Percentiles rank a stretch among this genome's conserved stretches.
These are phyloP conservation scores for Somion occarium DNA, from an alignment of 1,284 basidiomycete species.

Conservation along the genomic window DNA sequence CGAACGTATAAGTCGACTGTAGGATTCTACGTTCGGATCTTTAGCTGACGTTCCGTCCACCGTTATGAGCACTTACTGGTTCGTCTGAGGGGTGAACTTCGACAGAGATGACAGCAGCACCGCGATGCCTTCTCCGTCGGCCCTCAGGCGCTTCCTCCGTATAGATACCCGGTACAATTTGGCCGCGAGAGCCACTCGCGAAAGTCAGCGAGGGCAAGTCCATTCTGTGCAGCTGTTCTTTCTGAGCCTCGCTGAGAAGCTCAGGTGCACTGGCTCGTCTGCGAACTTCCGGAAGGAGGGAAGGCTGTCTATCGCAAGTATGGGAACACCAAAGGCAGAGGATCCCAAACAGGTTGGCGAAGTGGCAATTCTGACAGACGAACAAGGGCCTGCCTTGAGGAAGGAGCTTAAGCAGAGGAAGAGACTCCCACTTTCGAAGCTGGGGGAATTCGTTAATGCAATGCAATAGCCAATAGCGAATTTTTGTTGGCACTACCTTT, in stretches of 20 bases:
- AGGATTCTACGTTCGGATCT: background rate
- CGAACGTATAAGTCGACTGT: background rate
- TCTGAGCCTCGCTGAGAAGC: constrained; percentile 26
- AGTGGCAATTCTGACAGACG: constrained; percentile 45
- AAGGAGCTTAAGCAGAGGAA: constrained; percentile 44
- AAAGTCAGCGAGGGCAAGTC: constrained; percentile 6
- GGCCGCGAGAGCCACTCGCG: background rate
- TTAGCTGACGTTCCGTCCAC: too few species aligned
- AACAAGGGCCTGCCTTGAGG: constrained; percentile 43
- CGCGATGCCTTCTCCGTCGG: constrained; percentile 19
- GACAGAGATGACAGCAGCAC: constrained; percentile 22
- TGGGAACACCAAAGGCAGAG: constrained; percentile 56
- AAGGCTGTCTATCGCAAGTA: constrained; percentile 36
- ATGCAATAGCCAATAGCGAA: constrained; percentile 7
- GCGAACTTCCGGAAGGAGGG: constrained; percentile 30
- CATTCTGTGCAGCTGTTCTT: constrained; percentile 24
- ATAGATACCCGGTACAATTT: constrained; percentile 5
- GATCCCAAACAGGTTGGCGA: constrained; percentile 44
- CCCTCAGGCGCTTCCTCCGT: constrained; percentile 13
- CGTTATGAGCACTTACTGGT: constrained; percentile 29
- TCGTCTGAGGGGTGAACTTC: constrained; percentile 27
- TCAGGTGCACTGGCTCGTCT: constrained; percentile 37
- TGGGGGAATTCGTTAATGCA: constrained; percentile 11
- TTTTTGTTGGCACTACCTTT: too few species aligned
- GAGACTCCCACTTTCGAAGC: constrained; percentile 33